phyloP scores from a whole-genome alignment of 768 basidiomycete species.

The Pilatotrama ljubarskyi region DNA sequence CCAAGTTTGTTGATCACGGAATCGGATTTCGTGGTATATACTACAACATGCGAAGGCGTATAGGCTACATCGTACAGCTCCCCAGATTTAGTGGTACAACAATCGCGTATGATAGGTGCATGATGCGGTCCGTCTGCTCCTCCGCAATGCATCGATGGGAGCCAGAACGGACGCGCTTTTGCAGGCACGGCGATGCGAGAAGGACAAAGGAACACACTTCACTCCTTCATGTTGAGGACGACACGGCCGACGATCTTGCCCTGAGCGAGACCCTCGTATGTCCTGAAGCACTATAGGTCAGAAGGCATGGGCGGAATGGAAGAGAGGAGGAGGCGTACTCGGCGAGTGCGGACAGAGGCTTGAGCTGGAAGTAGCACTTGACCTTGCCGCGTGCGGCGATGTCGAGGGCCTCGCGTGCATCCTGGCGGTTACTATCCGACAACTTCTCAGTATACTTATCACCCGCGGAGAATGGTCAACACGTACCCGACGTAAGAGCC shows the following conservation, averaged over 20 bases:
- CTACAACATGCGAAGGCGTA: background rate
- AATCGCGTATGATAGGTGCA: background rate
- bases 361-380: slow-evolving; percentile 52
- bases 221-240: slow-evolving; percentile 42
- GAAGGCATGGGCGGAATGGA: background rate
- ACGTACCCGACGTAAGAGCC: slow-evolving; percentile 44
- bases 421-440: slow-evolving; percentile 74
- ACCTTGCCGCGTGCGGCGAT: slow-evolving; percentile 74
- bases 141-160: too few relatives aligned
- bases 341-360: slow-evolving; percentile 51
- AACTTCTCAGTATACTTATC: slow-evolving; percentile 33
- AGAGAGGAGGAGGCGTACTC: slow-evolving; percentile 40
- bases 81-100: slow-evolving; percentile 5
- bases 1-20: background rate
- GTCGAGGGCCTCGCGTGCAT: slow-evolving; percentile 76
- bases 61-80: background rate
- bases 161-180: background rate
- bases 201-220: background rate
- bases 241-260: slow-evolving; percentile 52
- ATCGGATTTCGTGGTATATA: background rate
- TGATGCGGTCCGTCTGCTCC: too few relatives aligned
- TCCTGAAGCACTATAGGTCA: slow-evolving; percentile 22
- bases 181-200: background rate
- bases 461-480: background rate
- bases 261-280: slow-evolving; percentile 41